These are phyloP conservation scores for Diaporthe amygdali DNA, from an alignment of 2,329 filamentous ascomycete genomes.

Conservation along the genomic window DNA sequence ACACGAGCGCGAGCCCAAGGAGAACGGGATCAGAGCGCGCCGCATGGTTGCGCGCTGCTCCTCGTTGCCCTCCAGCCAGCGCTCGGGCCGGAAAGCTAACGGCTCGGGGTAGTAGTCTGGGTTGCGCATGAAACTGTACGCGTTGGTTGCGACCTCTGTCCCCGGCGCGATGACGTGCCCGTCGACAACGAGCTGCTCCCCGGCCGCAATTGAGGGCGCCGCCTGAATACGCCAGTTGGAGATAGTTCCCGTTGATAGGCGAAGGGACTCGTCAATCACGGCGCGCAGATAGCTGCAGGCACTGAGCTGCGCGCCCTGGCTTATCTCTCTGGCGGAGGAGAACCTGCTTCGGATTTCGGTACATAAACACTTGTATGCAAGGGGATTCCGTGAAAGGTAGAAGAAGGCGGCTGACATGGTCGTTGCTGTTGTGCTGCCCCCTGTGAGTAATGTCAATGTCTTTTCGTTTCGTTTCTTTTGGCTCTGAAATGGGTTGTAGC, in stretches of 20 bases:
- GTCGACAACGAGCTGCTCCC: slow-evolving; percentile 1
- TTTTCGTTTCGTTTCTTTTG: too few relatives aligned
- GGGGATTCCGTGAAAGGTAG: neutral
- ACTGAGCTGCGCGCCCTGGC: neutral
- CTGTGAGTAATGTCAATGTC: neutral
- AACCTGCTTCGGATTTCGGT: neutral
- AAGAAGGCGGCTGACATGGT: neutral
- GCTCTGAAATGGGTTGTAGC: too few relatives aligned
- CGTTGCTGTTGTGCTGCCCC: neutral
- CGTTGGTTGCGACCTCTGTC: neutral
- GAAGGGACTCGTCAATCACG: neutral
- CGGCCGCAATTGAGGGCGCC: neutral
- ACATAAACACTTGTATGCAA: neutral
- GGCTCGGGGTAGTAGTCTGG: neutral
- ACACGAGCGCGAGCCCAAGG: neutral
- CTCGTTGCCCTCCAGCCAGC: slow-evolving; percentile 35
- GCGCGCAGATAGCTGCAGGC: neutral
- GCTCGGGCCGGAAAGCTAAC: slow-evolving; percentile 34
- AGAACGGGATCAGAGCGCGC: neutral
- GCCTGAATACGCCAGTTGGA: neutral
- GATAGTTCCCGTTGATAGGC: neutral
- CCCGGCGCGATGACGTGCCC: neutral
- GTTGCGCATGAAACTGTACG: slow-evolving; percentile 1
- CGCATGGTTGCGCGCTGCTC: neutral
- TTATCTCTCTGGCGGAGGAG: neutral